phyloP scores from a whole-genome alignment of 495 filamentous ascomycete genomes.

The Xylaria intraflava region DNA sequence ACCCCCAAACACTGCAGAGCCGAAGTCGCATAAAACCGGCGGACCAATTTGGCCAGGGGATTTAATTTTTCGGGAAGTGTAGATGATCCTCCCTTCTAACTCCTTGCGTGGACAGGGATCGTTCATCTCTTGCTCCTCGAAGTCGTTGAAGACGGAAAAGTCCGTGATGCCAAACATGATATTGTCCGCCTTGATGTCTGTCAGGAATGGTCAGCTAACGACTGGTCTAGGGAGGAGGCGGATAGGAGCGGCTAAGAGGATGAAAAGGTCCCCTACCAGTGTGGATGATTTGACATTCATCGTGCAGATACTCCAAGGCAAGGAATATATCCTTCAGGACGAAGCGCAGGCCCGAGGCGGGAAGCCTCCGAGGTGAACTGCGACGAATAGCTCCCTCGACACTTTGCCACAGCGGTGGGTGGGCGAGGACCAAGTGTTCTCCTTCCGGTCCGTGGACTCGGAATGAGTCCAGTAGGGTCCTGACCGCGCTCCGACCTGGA shows the following conservation, averaged over 20 bases:
- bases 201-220: too few relatives aligned
- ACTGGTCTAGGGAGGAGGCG: too few relatives aligned
- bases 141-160: slow-evolving; percentile 9
- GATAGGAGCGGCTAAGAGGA: too few relatives aligned
- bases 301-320: slow-evolving; percentile 23
- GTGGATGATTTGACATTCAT: slow-evolving; percentile 31
- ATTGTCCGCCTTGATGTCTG: slow-evolving; percentile 32
- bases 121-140: slow-evolving; percentile 22
- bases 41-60: slow-evolving; percentile 16
- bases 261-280: too few relatives aligned
- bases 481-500: slow-evolving; percentile 31
- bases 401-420: slow-evolving; percentile 37
- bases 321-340: slow-evolving; percentile 30
- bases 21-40: slow-evolving; percentile 42
- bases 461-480: slow-evolving; percentile 38
- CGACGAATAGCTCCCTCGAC: slow-evolving; percentile 23
- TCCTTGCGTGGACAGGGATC: slow-evolving; percentile 27
- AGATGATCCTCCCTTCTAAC: slow-evolving; percentile 25
- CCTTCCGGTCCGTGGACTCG: slow-evolving; percentile 31
- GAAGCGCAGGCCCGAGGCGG: slow-evolving; percentile 23
- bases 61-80: slow-evolving; percentile 21
- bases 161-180: slow-evolving; percentile 25
- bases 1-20: slow-evolving; percentile 34
- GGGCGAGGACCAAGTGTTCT: slow-evolving; percentile 38
- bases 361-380: slow-evolving; percentile 26